Base-by-base conservation (phyloP, 441 rosid genomes). In the Gossypium davidsonii region DNA sequence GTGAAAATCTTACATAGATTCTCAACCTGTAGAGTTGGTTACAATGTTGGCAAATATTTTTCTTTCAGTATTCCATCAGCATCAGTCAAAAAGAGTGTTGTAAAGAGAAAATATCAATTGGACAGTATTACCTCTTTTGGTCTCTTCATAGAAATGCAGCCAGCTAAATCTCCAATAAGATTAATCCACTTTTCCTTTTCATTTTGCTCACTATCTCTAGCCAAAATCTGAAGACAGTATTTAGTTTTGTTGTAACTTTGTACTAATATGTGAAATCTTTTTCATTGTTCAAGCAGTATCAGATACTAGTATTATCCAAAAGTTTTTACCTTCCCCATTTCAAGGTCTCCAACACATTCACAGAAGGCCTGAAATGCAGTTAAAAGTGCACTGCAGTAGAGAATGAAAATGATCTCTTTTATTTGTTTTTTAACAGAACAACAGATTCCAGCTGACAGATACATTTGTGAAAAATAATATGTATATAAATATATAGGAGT, bases 261-360 rank as follows among this genome's bases (percentile, higher is more conserved):
- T 28, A 59, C 68, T 55, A 74, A 44, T 62, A 60, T 31, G 51
- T 37, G 56, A 39, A 23, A 34, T 69, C 21, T 75, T 44, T 20
- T 31, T 59, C 64, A 31, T 65, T 71, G 34, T 31, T 48, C 28
- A 61, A 49, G 60, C 48, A 71, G 72, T 34, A 69, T 48, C 18
- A 34, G 62, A 8, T 34, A 11, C 18, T 52, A 49, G 66, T n/a
- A 6, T 20, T 56, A 34, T 44, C 53, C 10, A 67, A 62, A 6
- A 68, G 75, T 58, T 39, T 61, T 42, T 89, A 95, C 99, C 99
- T 96, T 96, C 74, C 98, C 97, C 99, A 96, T 93, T 87, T 96
- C 99, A 77, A 96, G 89, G 81, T 96, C 99, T 72, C 99, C 99
- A 79, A 96, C 93, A 78, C 98, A 96, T 81, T 96, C 99, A 83